These are phyloP conservation scores for Monilinia aucupariae DNA, from an alignment of 2,329 filamentous ascomycete genomes.

Conservation along the genomic window DNA sequence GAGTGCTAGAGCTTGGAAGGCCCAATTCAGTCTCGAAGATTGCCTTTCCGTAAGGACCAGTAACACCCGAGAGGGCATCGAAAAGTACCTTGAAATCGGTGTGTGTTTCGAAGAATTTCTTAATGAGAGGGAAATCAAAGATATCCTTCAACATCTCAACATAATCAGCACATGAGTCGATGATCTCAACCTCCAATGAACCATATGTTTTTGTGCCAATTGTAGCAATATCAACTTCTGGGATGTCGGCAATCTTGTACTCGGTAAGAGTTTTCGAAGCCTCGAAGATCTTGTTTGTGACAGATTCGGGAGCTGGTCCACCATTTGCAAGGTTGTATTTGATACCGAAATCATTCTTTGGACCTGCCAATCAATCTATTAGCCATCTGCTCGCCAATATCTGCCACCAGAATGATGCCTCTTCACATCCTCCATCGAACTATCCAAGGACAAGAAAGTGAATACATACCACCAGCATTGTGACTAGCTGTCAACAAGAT, in stretches of 20 bases:
- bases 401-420: neutral
- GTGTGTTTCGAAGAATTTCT: constrained; percentile 82
- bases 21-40: constrained; percentile 95
- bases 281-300: constrained; percentile 97
- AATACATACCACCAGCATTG: constrained; percentile 80
- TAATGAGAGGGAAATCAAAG: constrained; percentile 96
- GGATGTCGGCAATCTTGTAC: constrained; percentile 87
- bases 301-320: constrained; percentile 87
- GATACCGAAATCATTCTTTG: constrained; percentile 95
- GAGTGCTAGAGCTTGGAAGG: constrained; percentile 67
- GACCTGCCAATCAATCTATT: constrained; percentile 50
- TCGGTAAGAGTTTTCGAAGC: constrained; percentile 81
- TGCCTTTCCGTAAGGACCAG: constrained; percentile 86
- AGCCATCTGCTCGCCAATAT: neutral
- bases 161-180: constrained; percentile 91
- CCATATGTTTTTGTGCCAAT: constrained; percentile 84
- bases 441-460: neutral
- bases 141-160: constrained; percentile 94
- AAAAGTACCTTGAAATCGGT: constrained; percentile 95
- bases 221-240: constrained; percentile 75
- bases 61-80: constrained; percentile 90
- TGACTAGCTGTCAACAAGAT: constrained; percentile 96
- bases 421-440: neutral
- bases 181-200: constrained; percentile 84
- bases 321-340: constrained; percentile 99